Base-by-base conservation (phyloP, 202 grass and related monocot species). In the Dendrocalamus latiflorus region DNA sequence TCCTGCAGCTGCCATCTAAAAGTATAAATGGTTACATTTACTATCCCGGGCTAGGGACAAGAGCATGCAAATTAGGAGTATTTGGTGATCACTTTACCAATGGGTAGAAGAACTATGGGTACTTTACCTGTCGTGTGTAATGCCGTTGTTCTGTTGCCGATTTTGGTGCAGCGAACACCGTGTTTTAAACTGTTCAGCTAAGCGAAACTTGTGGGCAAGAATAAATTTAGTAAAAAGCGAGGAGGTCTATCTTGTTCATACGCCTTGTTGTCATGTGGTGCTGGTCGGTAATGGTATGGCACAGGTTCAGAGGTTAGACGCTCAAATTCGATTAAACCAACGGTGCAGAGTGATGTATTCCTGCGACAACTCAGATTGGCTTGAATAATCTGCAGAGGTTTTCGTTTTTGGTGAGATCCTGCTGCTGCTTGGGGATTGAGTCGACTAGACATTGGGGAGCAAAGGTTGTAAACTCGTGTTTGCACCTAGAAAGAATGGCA, bases 1-100 rank as follows among this genome's bases (percentile, higher is more conserved):
- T 30, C 21, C 81, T 2, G 76, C 77, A 9, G 78, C 83, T 60
- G 49, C 93, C 0, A 80, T 98, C 85, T 95, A 49, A 49, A 49
- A 49, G 47, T 17, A 17, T 49, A 49, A 49, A 47, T 4, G 4
- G 47, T 49, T 17, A 17, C 1, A n/a, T n/a, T 49, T 17, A 16
- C 47, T 49, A 49, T 49, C 47, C 47, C 4, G 14, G 47, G 9
- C n/a, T 42, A 4, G 60, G 26, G 20, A 20, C 20, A 30, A 13
- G 38, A 43, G 48, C 6, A 26, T 53, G 75, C 21, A 70, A 22
- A 15, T 49, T 70, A 28, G 49, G 59, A 75, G 22, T 65, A 8
- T 33, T 14, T 41, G n/a, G 18, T 8, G 20, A 25, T 50, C 38
- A 16, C 26, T 75, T 39, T 56, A 57, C 51, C 18, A 26, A 55